phyloP scores from a whole-genome alignment of 805 yeast species.

The Torulaspora microellipsoides region DNA sequence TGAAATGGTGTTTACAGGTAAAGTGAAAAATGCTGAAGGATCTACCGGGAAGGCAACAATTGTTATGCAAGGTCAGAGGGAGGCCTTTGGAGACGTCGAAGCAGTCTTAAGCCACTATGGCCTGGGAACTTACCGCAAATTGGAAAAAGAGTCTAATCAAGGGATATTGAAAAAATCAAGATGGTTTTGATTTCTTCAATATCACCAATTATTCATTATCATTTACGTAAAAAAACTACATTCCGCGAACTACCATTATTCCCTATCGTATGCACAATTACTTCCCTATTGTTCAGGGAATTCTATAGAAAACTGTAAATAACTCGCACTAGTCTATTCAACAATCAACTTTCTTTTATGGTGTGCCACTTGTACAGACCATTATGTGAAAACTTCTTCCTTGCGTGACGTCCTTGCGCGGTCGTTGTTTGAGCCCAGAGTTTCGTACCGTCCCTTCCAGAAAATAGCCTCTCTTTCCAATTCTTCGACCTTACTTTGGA shows the following conservation, averaged over 20 bases:
- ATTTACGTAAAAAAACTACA: background rate
- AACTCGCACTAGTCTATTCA: too few relatives aligned
- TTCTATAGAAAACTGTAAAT: too few relatives aligned
- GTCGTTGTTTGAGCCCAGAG: constrained; percentile 15
- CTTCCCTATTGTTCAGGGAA: too few relatives aligned
- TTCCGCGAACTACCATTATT: background rate
- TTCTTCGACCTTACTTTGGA: constrained; percentile 48
- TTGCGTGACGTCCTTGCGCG: constrained; percentile 4
- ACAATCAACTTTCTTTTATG: too few relatives aligned
- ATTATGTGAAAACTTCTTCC: constrained; percentile 9
- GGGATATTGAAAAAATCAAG: constrained; percentile 10
- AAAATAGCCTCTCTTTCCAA: constrained; percentile 55
- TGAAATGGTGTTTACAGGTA: constrained; percentile 65
- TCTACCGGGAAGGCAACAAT: constrained; percentile 72
- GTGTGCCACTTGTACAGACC: too few relatives aligned
- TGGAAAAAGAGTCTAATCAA: constrained; percentile 8
- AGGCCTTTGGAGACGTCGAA: constrained; percentile 78
- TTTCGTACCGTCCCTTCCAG: constrained; percentile 43
- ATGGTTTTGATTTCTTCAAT: constrained; percentile 25
- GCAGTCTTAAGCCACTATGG: constrained; percentile 65
- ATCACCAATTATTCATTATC: constrained; percentile 2
- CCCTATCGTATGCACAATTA: too few relatives aligned
- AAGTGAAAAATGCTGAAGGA: constrained; percentile 42
- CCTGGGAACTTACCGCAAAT: constrained; percentile 44
- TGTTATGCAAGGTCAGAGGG: constrained; percentile 85